Evolutionary conservation across 768 basidiomycete genomes (phyloP), one percentile per base, ranked within the genome.

Genomic region (Amanita pallidorosea): DNA sequence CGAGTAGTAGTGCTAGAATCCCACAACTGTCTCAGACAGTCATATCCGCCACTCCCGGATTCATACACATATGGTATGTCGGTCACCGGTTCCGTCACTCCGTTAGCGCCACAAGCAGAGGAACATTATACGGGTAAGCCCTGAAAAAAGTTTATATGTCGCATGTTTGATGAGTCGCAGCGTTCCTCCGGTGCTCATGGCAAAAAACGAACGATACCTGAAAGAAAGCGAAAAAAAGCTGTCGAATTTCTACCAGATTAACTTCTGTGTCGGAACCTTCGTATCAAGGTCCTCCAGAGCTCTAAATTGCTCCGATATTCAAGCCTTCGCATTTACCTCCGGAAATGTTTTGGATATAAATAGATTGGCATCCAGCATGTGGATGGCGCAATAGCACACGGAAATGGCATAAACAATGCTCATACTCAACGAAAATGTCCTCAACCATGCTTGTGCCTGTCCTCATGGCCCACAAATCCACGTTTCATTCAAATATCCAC

Each of bases 331-430:
- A n/a, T n/a, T n/a, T n/a, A n/a, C n/a, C n/a, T 23, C 23, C 23
- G 5, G 17, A 29, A 29, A 29, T 9, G 31, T 9, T n/a, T 29
- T 11, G 18, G 9, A 20, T 31, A 35, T 45, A 45, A 31, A 45
- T 45, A 45, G 29, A n/a, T 22, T 18, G 7, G n/a, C 43, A 3
- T 18, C 15, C 23, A 23, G 42, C n/a, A 27, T 17, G 3, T 9
- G 29, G 20, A 63, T 64, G 55, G 63, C 62, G 63, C 63, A 55
- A 65, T 65, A 45, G 25, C 47, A 36, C 27, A 50, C 48, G 15
- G 23, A 59, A 55, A 62, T 65, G 40, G 57, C 62, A 47, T 60
- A 55, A 60, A 54, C 52, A 51, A 51, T 63, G 63, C 61, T 60
- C 56, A 65, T 65, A 46, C 15, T 4, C 9, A 20, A 11, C 4